A percentile compares a stretch with the other conserved stretches of the same genome.
These are phyloP conservation scores for Ganoderma sp. DNA, from an alignment of 1,284 basidiomycete species.

Conservation along the genomic window DNA sequence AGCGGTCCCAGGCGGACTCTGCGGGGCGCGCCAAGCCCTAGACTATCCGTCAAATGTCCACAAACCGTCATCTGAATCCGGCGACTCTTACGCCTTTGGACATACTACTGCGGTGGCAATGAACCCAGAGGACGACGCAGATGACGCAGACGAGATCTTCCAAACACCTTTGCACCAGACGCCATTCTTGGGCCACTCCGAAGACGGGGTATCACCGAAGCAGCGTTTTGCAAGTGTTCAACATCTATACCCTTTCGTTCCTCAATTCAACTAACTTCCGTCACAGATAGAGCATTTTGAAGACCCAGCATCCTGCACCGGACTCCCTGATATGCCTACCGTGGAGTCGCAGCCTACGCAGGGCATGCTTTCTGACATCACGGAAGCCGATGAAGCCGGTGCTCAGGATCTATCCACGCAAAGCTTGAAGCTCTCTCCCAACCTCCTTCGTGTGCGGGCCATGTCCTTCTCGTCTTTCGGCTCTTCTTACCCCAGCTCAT, in stretches of 20 bases:
- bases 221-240: constrained; percentile 5
- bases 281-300: neutral
- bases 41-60: neutral
- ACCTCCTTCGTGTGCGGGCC: neutral
- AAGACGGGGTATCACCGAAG: neutral
- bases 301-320: neutral
- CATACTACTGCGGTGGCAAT: neutral
- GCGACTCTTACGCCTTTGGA: constrained; percentile 19
- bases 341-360: neutral
- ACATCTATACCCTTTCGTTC: no score
- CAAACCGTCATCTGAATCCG: constrained; percentile 1
- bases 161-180: constrained; percentile 12
- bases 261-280: neutral
- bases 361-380: constrained; percentile 26
- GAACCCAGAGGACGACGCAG: constrained; percentile 4
- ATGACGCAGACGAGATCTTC: constrained; percentile 15
- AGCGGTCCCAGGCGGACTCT: no score
- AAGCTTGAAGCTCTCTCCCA: neutral
- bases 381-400: constrained; percentile 23
- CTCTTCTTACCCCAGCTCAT: constrained; percentile 29
- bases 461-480: constrained; percentile 33
- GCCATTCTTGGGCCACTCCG: constrained; percentile 1
- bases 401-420: neutral
- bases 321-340: neutral
- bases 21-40: neutral